Percentiles rank a stretch among this genome's conserved stretches.
phyloP scores from a whole-genome alignment of 495 filamentous ascomycete species.

The Ascobolus immersus region DNA sequence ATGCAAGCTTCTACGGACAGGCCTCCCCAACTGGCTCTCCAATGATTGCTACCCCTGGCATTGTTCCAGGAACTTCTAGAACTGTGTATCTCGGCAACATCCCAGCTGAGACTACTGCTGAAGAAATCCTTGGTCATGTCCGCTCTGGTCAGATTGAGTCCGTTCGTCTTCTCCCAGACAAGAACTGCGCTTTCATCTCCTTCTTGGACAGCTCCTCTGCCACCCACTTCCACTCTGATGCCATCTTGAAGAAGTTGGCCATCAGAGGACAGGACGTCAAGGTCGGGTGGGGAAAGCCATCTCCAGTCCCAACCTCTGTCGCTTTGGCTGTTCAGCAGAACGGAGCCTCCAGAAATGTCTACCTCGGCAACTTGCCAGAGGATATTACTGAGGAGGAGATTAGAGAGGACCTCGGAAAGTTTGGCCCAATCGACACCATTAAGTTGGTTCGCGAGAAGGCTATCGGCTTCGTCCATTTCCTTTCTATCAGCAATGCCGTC shows the following conservation, averaged over 20 bases:
- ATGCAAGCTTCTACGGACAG: slow-evolving; percentile 15
- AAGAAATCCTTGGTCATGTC: slow-evolving; percentile 92
- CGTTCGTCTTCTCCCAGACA: slow-evolving; percentile 80
- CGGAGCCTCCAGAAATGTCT: slow-evolving; percentile 92
- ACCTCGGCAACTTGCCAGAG: slow-evolving; percentile 78
- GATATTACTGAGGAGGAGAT: slow-evolving; percentile 77
- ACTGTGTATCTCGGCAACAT: slow-evolving; percentile 97
- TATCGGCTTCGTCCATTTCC: slow-evolving; percentile 93
- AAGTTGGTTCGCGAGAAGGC: slow-evolving; percentile 97
- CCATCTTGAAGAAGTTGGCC: slow-evolving; percentile 94
- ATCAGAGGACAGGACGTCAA: slow-evolving; percentile 98
- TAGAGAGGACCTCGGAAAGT: slow-evolving; percentile 85
- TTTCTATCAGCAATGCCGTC: slow-evolving; percentile 93
- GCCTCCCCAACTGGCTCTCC: slow-evolving; percentile 33
- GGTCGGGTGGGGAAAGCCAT: slow-evolving; percentile 96
- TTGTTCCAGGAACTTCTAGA: slow-evolving; percentile 72
- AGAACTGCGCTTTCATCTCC: slow-evolving; percentile 99
- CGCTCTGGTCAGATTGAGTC: slow-evolving; percentile 97
- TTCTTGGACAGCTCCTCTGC: slow-evolving; percentile 92
- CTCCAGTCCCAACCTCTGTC: slow-evolving; percentile 91
- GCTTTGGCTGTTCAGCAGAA: slow-evolving; percentile 91
- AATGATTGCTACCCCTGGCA: slow-evolving; percentile 45
- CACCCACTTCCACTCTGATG: slow-evolving; percentile 96
- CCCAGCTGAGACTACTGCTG: slow-evolving; percentile 86
- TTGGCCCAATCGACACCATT: slow-evolving; percentile 85